These are phyloP conservation scores for Rhipidocladum racemiflorum DNA, from an alignment of 176 grass and related monocot genomes.

Conservation along the genomic window DNA sequence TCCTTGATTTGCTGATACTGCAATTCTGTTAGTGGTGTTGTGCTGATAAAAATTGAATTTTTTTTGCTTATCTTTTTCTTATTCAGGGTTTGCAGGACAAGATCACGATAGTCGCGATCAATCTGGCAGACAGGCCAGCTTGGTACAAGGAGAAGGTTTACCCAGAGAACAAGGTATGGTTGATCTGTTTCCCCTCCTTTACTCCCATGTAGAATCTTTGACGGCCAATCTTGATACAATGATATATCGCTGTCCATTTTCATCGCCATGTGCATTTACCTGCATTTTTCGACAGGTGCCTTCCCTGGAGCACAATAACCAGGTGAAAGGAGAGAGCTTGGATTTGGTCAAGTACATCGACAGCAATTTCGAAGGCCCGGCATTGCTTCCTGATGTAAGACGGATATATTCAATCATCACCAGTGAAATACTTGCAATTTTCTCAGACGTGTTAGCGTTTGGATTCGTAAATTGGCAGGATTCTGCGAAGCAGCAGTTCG, in stretches of 20 bases:
- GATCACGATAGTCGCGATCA: slow-evolving; percentile 51
- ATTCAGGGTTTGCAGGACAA: slow-evolving; percentile 58
- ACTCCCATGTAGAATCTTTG: not conserved
- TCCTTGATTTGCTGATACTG: not conserved
- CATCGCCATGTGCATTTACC: not conserved
- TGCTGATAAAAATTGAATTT: not conserved
- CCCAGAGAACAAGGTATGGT: slow-evolving; percentile 69
- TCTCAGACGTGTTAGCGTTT: not conserved
- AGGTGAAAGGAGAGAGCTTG: slow-evolving; percentile 91
- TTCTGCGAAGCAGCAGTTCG: slow-evolving; percentile 58
- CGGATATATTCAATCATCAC: not conserved
- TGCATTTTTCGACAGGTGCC: slow-evolving; percentile 50
- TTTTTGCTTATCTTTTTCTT: not conserved
- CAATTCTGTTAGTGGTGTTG: not conserved
- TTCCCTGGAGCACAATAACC: slow-evolving; percentile 78
- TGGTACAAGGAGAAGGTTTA: slow-evolving; percentile 99
- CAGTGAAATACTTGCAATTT: not conserved
- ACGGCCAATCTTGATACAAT: not conserved
- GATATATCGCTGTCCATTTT: not conserved
- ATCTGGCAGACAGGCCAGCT: slow-evolving; percentile 70
- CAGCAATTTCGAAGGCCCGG: slow-evolving; percentile 60
- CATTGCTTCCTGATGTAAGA: slow-evolving; percentile 75
- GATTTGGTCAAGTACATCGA: slow-evolving; percentile 85
- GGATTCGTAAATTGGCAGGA: slow-evolving; percentile 38
- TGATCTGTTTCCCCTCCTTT: not conserved